Base-by-base conservation (phyloP, 2,329 filamentous ascomycete genomes). In the Nemania sp. region DNA sequence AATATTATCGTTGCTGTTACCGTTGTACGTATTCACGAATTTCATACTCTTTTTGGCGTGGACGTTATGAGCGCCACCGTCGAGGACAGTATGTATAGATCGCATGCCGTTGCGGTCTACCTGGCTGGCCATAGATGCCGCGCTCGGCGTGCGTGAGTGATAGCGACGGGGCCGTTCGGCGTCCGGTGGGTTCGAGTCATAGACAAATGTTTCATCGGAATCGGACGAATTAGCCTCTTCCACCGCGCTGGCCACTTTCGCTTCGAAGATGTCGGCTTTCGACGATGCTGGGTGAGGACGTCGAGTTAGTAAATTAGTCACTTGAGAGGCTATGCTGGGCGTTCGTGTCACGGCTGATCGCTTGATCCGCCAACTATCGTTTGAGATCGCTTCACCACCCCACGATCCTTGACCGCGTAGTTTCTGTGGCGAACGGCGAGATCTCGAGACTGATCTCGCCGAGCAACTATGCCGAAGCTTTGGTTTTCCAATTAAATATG, bases 131-230 rank as follows among this genome's bases (percentile, higher is more conserved):
- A 88, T 86, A 5, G 93, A 97, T 3, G 93, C 95, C 37, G 91
- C 89, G 72, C 92, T 97, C 6, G 94, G 94, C 1, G 94, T 99
- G 59, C 94, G 85, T 17, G 93, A 97, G 73, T 97, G 93, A 71
- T 93, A 91, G 57, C 91, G 83, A 59, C 84, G 82, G n/a, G 82
- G 82, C 34, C 84, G 78, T 49, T 86, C 83, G 43, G 69, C 72
- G 61, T 88, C 85, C 46, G 90, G 89, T 8, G 93, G 94, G 67
- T 99, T 99, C 22, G 94, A 97, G 72, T 99, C 94, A 74, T 99
- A 99, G 14, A 99, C 94, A 72, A 97, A 99, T 0, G 94, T 97
- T 73, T 97, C 94, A 66, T 97, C 94, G 1, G 93, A 97, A 70
- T 99, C 94, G 6, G 93, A 97, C 11, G 93, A 96, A 71, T 97